Evolutionary conservation across 2,329 filamentous ascomycete species (phyloP), one percentile per base, ranked within the genome.

Genomic region (Albophoma yamanashiensis): DNA sequence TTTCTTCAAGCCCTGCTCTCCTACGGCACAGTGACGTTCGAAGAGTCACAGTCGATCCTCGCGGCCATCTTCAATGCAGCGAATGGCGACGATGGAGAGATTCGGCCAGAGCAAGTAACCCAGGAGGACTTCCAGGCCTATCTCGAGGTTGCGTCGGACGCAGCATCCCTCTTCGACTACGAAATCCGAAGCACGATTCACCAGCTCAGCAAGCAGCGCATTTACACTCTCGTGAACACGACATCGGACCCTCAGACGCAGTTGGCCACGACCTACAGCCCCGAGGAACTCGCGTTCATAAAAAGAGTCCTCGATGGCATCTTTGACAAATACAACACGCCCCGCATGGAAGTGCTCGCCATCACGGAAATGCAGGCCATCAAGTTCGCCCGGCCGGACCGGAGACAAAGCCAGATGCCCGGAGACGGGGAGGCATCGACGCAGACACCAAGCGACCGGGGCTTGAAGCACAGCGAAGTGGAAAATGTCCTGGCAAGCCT

Each of bases 1-100:
- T 96, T 99, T 69, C 79, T 97, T 0, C 94, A 99, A 74, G 89
- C 90, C 56, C 86, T 99, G 65, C 81, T 97, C 73, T 85, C 89
- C 3, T 86, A 87, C 57, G 89, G 89, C 27, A 85, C 86, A 53
- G 80, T 97, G 72, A 95, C 90, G 0, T 84, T 89, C 63, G 79
- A 85, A 58, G 85, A 95, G 67, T 86, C 87, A 15, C 85, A 85
- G 67, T 83, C 85, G 0, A 78, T 97, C 31, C 79, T 97, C 17
- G 91, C 92, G 3, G 83, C 82, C 39, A 93, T 97, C 59, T 79
- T 88, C 65, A 87, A 84, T 11, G 84, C 82, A 14, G 76, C 82
- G 8, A 69, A 69, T 53, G 63, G 64, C 0, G 67, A 65, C 27
- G 66, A 69, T 38, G 66, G 77, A 50, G 71, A 77, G 53, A 73